phyloP scores from a whole-genome alignment of 495 filamentous ascomycete genomes.

The Daldinia caldariorum region DNA sequence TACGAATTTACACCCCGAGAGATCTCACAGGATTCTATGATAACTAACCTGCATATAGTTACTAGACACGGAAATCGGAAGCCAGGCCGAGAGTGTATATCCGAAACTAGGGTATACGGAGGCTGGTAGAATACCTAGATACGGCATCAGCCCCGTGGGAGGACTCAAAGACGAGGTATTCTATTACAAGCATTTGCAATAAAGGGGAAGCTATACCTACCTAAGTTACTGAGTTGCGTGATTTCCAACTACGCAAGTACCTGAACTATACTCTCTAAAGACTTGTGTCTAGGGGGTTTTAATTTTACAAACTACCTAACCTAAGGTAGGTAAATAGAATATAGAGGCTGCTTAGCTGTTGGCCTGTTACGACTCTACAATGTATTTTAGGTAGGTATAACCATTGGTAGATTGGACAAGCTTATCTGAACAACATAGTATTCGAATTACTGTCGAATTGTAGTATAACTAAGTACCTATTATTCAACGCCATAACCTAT shows the following conservation, averaged over 20 bases:
- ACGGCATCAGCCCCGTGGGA: conserved; percentile 43
- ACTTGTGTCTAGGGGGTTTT: background rate
- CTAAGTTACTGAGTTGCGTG: background rate
- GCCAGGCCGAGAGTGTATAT: conserved; percentile 49
- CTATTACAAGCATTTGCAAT: conserved; percentile 53
- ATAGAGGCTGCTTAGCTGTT: background rate
- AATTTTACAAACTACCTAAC: background rate
- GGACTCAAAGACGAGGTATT: conserved; percentile 51
- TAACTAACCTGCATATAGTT: conserved; percentile 34
- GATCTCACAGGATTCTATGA: background rate
- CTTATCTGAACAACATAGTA: conserved; percentile 8
- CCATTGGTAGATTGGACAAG: background rate
- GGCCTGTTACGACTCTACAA: background rate
- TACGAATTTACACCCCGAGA: background rate
- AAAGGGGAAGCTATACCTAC: background rate
- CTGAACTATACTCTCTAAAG: background rate
- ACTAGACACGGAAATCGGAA: conserved; percentile 50
- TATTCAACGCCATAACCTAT: background rate
- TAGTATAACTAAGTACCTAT: background rate
- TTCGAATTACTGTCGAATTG: background rate
- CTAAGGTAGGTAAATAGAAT: too few species aligned
- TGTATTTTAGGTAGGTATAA: background rate
- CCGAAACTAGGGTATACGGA: conserved; percentile 51
- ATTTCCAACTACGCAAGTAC: background rate
- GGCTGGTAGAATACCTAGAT: conserved; percentile 39